Evolutionary conservation across 2,329 filamentous ascomycete species (phyloP).

Genomic region (Beauveria sp.): DNA sequence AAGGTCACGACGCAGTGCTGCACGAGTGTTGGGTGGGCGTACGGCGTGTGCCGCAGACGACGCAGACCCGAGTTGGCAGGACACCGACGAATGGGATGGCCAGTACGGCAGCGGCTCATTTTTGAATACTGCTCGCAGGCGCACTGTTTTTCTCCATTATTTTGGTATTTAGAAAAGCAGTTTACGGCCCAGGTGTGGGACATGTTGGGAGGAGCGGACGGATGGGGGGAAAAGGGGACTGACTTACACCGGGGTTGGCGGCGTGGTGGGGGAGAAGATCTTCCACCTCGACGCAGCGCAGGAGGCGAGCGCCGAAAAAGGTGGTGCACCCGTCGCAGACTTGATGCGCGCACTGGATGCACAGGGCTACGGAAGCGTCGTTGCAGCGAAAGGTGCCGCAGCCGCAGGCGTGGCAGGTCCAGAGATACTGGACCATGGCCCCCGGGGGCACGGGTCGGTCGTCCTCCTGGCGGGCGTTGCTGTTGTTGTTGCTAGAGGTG

Average conservation of each 20-base stretch:
- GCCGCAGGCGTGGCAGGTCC: conserved; percentile 6
- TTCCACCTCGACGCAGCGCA: not conserved
- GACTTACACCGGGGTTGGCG: conserved; percentile 7
- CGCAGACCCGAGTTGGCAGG: not conserved
- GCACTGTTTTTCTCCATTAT: not conserved
- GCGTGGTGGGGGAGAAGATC: not conserved
- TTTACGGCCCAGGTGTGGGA: no score
- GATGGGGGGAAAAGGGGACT: not conserved
- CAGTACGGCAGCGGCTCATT: not conserved
- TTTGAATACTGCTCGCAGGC: not conserved
- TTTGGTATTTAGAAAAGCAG: no score
- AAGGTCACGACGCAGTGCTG: conserved; percentile 8
- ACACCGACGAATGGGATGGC: conserved; percentile 6
- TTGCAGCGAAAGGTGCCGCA: conserved; percentile 8
- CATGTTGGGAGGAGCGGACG: no score
- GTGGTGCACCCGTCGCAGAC: conserved; percentile 2
- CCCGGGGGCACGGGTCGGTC: not conserved
- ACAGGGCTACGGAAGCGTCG: not conserved
- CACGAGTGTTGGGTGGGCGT: not conserved
- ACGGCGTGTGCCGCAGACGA: not conserved
- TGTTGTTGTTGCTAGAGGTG: no score
- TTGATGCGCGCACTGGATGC: conserved; percentile 1
- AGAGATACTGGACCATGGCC: not conserved
- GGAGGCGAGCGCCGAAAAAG: not conserved
- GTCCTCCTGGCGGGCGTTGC: not conserved